A percentile compares a stretch with the other conserved stretches of the same genome.
Conservation (phyloP, 768 basidiomycete species). For the Russula ochroleuca region DNA sequence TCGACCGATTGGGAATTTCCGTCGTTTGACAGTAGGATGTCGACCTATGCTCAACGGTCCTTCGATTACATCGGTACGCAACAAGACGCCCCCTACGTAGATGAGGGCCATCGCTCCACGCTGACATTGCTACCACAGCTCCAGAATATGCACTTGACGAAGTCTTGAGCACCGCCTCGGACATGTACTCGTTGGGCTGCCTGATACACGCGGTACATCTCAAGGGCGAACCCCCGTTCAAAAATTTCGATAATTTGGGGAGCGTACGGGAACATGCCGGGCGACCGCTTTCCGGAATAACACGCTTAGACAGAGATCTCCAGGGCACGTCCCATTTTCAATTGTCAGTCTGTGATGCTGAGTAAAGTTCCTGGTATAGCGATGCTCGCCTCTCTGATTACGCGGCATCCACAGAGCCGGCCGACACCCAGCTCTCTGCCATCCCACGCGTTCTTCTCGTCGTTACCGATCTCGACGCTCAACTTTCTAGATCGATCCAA, state of each 20-base stretch:
- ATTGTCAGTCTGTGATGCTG: constrained; percentile 6
- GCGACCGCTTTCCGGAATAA: constrained; percentile 57
- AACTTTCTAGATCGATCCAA: constrained; percentile 95
- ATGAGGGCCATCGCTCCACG: not conserved
- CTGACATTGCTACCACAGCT: constrained; percentile 45
- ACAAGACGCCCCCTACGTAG: not conserved
- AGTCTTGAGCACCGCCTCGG: constrained; percentile 76
- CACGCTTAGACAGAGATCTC: constrained; percentile 63
- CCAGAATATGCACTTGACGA: constrained; percentile 95
- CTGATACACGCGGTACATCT: constrained; percentile 89
- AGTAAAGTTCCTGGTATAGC: constrained; percentile 42
- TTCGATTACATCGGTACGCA: constrained; percentile 89
- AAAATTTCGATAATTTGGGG: constrained; percentile 71
- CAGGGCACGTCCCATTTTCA: constrained; percentile 47
- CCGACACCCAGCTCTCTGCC: constrained; percentile 79
- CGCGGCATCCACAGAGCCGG: constrained; percentile 66
- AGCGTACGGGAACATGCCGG: constrained; percentile 67
- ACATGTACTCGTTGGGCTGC: constrained; percentile 91
- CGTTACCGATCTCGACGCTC: constrained; percentile 90
- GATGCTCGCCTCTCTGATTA: constrained; percentile 75
- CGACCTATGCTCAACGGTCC: constrained; percentile 80
- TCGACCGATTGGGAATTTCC: constrained; percentile 88
- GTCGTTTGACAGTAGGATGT: constrained; percentile 75
- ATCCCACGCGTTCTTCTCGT: constrained; percentile 88
- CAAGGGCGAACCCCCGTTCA: constrained; percentile 82